Percentiles rank a stretch among this genome's conserved stretches.
These are phyloP conservation scores for Exophiala viscosa DNA, from an alignment of 2,329 filamentous ascomycete species.

Conservation along the genomic window DNA sequence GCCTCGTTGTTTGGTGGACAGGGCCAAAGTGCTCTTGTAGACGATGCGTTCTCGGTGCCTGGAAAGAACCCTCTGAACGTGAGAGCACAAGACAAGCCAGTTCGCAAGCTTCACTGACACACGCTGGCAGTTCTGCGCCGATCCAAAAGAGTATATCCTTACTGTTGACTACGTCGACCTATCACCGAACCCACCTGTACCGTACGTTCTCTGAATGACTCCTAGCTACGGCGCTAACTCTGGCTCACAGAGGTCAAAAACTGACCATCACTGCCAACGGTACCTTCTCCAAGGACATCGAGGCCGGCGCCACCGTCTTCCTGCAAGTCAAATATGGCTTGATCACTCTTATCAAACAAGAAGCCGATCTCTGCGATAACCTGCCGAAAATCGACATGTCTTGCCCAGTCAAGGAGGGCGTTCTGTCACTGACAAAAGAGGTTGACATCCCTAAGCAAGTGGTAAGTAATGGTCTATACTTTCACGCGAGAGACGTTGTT, in stretches of 20 bases:
- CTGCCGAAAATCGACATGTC: slow-evolving; percentile 64
- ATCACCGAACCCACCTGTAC: slow-evolving; percentile 75
- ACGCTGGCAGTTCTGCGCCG: slow-evolving; percentile 59
- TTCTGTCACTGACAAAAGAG: slow-evolving; percentile 69
- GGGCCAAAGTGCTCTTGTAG: slow-evolving; percentile 50
- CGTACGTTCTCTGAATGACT: slow-evolving; percentile 58
- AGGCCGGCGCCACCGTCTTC: slow-evolving; percentile 74
- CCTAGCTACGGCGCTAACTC: background rate
- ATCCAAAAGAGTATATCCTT: slow-evolving; percentile 68
- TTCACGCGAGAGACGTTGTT: slow-evolving; percentile 2
- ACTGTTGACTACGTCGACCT: slow-evolving; percentile 76
- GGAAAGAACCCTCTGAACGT: slow-evolving; percentile 76
- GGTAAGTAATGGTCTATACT: slow-evolving; percentile 36
- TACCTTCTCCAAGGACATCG: slow-evolving; percentile 67
- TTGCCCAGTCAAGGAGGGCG: slow-evolving; percentile 81
- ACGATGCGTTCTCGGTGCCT: slow-evolving; percentile 62
- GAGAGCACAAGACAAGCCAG: background rate
- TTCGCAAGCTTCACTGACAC: slow-evolving; percentile 1
- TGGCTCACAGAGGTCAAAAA: slow-evolving; percentile 61
- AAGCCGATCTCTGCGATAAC: slow-evolving; percentile 82
- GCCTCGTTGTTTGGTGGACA: slow-evolving; percentile 47
- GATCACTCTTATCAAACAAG: slow-evolving; percentile 79
- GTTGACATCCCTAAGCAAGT: slow-evolving; percentile 78
- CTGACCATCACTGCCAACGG: slow-evolving; percentile 78
- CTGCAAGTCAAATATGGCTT: slow-evolving; percentile 90